Conservation (phyloP, 192 early-diverging fungal species). For the Martensiomyces pterosporus region DNA sequence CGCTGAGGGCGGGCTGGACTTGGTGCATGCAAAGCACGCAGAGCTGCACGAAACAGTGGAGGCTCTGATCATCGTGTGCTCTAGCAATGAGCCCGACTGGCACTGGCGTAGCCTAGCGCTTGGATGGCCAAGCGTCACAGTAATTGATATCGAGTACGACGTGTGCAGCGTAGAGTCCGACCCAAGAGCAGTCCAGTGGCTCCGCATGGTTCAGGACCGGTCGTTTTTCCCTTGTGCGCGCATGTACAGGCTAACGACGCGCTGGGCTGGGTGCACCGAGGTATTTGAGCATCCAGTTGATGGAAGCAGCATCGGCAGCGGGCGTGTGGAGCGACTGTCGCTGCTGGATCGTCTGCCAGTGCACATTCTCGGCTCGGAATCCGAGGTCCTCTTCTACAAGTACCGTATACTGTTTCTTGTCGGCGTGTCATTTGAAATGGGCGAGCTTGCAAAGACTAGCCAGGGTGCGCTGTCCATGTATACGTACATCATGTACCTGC, state of each 20-base stretch:
- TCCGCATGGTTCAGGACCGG: slow-evolving; percentile 24
- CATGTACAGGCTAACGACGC: slow-evolving; percentile 32
- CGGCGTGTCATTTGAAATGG: slow-evolving; percentile 41
- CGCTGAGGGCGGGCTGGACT: slow-evolving; percentile 32
- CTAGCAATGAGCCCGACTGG: slow-evolving; percentile 17
- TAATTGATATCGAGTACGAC: slow-evolving; percentile 33
- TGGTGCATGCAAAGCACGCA: slow-evolving; percentile 29
- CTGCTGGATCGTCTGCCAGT: slow-evolving; percentile 22
- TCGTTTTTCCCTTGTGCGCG: slow-evolving; percentile 26
- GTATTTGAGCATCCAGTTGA: slow-evolving; percentile 42
- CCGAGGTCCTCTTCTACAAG: slow-evolving; percentile 36
- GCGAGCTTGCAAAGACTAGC: slow-evolving; percentile 22
- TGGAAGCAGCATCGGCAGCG: slow-evolving; percentile 8
- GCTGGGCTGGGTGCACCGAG: slow-evolving; percentile 45
- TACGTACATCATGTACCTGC: slow-evolving; percentile 30
- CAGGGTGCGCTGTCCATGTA: slow-evolving; percentile 34
- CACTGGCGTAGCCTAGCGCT: slow-evolving; percentile 26
- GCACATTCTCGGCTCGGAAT: slow-evolving; percentile 7
- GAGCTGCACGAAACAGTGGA: slow-evolving; percentile 14
- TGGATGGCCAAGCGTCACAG: slow-evolving; percentile 31
- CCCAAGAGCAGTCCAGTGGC: slow-evolving; percentile 21
- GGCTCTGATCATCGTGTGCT: slow-evolving; percentile 22
- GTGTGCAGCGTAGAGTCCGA: slow-evolving; percentile 30
- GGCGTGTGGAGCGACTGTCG: slow-evolving; percentile 14
- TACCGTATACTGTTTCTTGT: slow-evolving; percentile 40